Conservation (phyloP, 2,329 filamentous ascomycete species). For the Leptographium lundbergii region DNA sequence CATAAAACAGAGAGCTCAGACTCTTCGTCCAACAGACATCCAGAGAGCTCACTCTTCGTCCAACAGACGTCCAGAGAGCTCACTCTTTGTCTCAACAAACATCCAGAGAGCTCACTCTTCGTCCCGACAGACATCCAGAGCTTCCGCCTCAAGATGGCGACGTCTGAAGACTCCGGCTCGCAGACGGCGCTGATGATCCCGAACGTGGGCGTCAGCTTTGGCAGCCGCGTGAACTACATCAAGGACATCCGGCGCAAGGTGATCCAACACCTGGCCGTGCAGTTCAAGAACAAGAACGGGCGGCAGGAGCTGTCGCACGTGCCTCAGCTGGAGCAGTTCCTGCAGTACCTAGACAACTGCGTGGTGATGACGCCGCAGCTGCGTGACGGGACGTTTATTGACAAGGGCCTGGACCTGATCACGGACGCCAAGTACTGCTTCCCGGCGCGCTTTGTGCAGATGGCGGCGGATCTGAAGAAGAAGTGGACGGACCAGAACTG, state of each 20-base stretch:
- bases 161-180: not conserved
- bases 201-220: not conserved
- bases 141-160: not conserved
- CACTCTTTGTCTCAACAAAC: too few relatives aligned
- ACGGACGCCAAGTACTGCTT: not conserved
- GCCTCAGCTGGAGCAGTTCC: slow-evolving; percentile 1
- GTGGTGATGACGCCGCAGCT: slow-evolving; percentile 4
- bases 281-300: not conserved
- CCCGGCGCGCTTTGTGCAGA: not conserved
- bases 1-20: too few relatives aligned
- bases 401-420: slow-evolving; percentile 1
- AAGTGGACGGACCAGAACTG: slow-evolving; percentile 7
- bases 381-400: not conserved
- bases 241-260: not conserved
- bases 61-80: too few relatives aligned
- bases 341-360: slow-evolving; percentile 2
- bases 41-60: not conserved
- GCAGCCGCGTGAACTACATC: not conserved
- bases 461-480: not conserved
- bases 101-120: not conserved
- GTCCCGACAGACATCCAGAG: too few relatives aligned
- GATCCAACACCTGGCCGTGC: slow-evolving; percentile 1
- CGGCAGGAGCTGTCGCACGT: not conserved
- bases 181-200: not conserved
- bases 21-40: too few relatives aligned